phyloP scores from a whole-genome alignment of 768 basidiomycete genomes.

The Cytidiella melzeri region DNA sequence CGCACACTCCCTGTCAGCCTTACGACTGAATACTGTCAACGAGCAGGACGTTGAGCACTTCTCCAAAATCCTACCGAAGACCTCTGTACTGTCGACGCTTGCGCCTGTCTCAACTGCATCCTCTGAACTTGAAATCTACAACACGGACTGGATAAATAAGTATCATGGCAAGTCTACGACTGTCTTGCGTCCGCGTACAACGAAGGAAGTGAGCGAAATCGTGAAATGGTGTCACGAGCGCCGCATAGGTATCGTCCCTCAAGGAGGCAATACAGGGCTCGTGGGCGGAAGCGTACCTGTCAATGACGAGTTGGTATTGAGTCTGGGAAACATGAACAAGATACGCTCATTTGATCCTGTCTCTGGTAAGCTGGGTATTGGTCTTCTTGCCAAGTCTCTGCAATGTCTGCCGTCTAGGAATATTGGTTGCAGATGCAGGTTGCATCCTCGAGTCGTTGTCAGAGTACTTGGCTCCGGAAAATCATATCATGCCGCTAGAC shows the following conservation, averaged over 20 bases:
- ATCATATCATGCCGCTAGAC: slow-evolving; percentile 96
- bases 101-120: slow-evolving; percentile 38
- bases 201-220: slow-evolving; percentile 82
- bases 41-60: slow-evolving; percentile 62
- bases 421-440: slow-evolving; percentile 90
- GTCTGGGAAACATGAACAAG: slow-evolving; percentile 73
- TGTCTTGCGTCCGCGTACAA: slow-evolving; percentile 84
- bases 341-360: slow-evolving; percentile 80
- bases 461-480: slow-evolving; percentile 76
- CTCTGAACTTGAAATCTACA: slow-evolving; percentile 72
- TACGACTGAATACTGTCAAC: slow-evolving; percentile 36
- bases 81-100: slow-evolving; percentile 65
- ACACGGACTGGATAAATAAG: slow-evolving; percentile 95
- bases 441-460: slow-evolving; percentile 87
- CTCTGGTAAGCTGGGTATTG: slow-evolving; percentile 47
- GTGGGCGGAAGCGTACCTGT: slow-evolving; percentile 93
- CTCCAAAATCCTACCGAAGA: slow-evolving; percentile 52
- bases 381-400: slow-evolving; percentile 2
- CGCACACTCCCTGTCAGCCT: slow-evolving; percentile 18
- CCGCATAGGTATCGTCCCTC: slow-evolving; percentile 87
- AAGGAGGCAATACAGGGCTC: slow-evolving; percentile 97
- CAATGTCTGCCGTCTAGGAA: slow-evolving; percentile 42
- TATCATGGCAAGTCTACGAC: slow-evolving; percentile 81
- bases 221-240: slow-evolving; percentile 81
- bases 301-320: slow-evolving; percentile 82